A percentile compares a stretch with the other conserved stretches of the same genome.
phyloP scores from a whole-genome alignment of 2,329 filamentous ascomycete species.

The Venturia oleaginea region DNA sequence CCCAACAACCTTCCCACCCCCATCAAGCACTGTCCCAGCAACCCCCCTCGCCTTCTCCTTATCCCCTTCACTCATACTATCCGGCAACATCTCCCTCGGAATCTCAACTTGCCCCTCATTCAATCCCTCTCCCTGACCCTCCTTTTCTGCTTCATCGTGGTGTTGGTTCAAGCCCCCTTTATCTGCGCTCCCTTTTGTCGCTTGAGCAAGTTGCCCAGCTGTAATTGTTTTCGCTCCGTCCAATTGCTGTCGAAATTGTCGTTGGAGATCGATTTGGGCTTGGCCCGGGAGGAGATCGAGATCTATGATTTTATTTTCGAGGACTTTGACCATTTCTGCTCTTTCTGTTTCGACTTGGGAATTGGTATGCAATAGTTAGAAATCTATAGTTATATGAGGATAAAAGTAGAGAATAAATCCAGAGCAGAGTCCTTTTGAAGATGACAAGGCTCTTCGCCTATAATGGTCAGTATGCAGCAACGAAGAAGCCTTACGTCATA shows the following conservation, averaged over 20 bases:
- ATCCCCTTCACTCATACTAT: conserved; percentile 12
- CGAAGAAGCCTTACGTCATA: background rate
- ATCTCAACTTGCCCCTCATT: conserved; percentile 8
- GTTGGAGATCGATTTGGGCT: conserved; percentile 13
- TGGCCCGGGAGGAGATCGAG: conserved; percentile 18
- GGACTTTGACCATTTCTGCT: conserved; percentile 18
- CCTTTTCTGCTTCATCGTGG: background rate
- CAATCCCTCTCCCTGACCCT: background rate
- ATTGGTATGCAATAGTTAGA: background rate
- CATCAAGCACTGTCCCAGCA: conserved; percentile 11
- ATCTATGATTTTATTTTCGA: conserved; percentile 18
- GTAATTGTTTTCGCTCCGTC: conserved; percentile 9
- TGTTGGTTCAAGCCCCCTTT: background rate
- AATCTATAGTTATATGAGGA: no score
- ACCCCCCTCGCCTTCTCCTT: conserved; percentile 4
- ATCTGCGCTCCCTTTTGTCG: background rate
- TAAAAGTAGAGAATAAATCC: no score
- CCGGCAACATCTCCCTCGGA: conserved; percentile 13
- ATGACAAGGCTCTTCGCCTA: background rate
- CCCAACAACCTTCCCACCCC: conserved; percentile 16
- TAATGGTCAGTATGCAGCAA: background rate
- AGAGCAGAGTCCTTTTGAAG: no score
- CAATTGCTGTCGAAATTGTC: conserved; percentile 13
- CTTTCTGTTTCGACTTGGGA: background rate
- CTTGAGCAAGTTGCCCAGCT: background rate